Percentiles rank a stretch among this genome's conserved stretches.
Conservation (phyloP, 495 filamentous ascomycete species). For the Cudoniella acicularis region DNA sequence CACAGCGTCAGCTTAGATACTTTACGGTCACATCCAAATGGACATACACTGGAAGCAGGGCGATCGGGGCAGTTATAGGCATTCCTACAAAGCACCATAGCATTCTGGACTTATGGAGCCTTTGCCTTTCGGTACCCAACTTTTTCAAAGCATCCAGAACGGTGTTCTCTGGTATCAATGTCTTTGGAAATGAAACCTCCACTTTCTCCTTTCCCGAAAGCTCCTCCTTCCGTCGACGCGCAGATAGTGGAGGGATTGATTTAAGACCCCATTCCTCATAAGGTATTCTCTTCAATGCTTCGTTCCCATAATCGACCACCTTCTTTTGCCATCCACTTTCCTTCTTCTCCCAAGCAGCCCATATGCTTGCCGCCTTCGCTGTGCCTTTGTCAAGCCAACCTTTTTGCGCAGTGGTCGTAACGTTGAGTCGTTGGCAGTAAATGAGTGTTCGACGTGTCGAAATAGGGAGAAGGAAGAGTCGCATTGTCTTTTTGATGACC, state of each 20-base stretch:
- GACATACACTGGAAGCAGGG: conserved; percentile 77
- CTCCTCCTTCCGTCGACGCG: conserved; percentile 58
- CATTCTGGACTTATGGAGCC: conserved; percentile 70
- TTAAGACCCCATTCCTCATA: conserved; percentile 98
- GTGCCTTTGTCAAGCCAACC: conserved; percentile 62
- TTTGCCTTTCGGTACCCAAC: conserved; percentile 75
- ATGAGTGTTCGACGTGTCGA: conserved; percentile 88
- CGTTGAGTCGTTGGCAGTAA: conserved; percentile 76
- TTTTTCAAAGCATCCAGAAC: conserved; percentile 57
- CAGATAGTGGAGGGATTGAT: conserved; percentile 80
- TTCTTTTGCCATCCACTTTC: conserved; percentile 83
- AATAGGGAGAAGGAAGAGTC: conserved; percentile 91
- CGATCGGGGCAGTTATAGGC: conserved; percentile 81
- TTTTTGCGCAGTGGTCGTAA: conserved; percentile 40
- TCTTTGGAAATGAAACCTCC: conserved; percentile 72
- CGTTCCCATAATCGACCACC: conserved; percentile 82
- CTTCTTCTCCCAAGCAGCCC: conserved; percentile 81
- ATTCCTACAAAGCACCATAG: conserved; percentile 76
- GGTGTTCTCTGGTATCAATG: conserved; percentile 58
- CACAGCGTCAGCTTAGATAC: neutral
- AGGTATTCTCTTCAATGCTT: conserved; percentile 77
- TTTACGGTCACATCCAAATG: neutral
- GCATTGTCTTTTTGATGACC: conserved; percentile 52
- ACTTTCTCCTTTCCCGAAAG: conserved; percentile 61
- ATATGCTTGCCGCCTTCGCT: conserved; percentile 64